Conservation (phyloP, 108 stramenopile genomes). For the Cyclostephanos tholiformis region DNA sequence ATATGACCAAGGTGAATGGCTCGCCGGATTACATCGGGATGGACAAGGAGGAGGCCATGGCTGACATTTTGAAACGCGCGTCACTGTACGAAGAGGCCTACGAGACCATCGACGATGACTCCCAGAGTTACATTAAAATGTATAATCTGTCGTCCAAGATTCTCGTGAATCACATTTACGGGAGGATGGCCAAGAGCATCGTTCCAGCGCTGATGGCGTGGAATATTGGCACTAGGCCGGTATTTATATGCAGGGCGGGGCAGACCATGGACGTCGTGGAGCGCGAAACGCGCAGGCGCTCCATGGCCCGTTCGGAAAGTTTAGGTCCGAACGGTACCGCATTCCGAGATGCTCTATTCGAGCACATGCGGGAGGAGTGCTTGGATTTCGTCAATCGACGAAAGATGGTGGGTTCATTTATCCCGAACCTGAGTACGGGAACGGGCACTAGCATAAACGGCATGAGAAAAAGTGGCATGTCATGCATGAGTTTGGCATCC, state of each 20-base stretch:
- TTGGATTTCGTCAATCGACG: constrained; percentile 60
- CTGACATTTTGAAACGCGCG: constrained; percentile 84
- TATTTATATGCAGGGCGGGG: constrained; percentile 86
- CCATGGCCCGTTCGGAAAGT: constrained; percentile 57
- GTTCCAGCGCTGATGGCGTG: constrained; percentile 90
- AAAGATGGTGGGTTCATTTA: constrained; percentile 44
- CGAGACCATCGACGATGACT: constrained; percentile 93
- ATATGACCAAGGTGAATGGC: constrained; percentile 75
- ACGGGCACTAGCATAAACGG: constrained; percentile 65
- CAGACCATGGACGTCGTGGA: constrained; percentile 62
- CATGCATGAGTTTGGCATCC: constrained; percentile 7
- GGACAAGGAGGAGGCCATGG: constrained; percentile 69
- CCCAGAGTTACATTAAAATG: constrained; percentile 92
- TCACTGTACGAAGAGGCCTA: constrained; percentile 91
- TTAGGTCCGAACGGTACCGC: constrained; percentile 63
- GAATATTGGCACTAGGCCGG: constrained; percentile 88
- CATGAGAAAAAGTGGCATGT: constrained; percentile 37
- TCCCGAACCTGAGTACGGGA: constrained; percentile 48
- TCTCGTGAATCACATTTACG: constrained; percentile 63
- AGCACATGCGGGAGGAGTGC: constrained; percentile 68
- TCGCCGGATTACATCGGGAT: constrained; percentile 85
- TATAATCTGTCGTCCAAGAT: constrained; percentile 89
- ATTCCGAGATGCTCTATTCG: constrained; percentile 75
- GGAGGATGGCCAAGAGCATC: constrained; percentile 89
- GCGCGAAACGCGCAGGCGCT: constrained; percentile 19